Base-by-base conservation (phyloP, 1,284 basidiomycete species). In the Ustilago curta region DNA sequence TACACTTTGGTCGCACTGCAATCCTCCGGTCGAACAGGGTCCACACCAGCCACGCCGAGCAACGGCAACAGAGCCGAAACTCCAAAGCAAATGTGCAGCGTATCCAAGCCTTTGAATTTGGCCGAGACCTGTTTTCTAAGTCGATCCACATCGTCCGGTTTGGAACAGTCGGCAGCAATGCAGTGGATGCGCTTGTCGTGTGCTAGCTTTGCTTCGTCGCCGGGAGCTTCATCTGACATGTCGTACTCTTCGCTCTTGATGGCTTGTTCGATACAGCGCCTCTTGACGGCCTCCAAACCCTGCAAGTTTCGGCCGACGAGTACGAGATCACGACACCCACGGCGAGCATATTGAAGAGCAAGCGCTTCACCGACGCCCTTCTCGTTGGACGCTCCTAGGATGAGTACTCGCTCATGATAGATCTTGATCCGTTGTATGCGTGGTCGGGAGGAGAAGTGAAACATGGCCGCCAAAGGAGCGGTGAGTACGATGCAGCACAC, bases 31-130 rank as follows among this genome's bases (percentile, higher is more conserved):
- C 83, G 83, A 14, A 86, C 77, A 23, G 86, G 85, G 50, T 89
- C 87, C 5, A 90, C 87, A 0, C 91, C 91, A 11, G 92, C 91
- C 5, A 93, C 86, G 16, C 90, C 89, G 79, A 95, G 88, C 18
- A 97, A 85, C 0, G 94, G 92, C 49, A 89, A 89, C 2, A 94
- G 88, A 2, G 93, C 91, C 1, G 93, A 93, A 0, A 95, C 92
- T 6, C 95, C 95, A 8, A 94, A 94, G 57, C 90, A 89, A 58
- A 97, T 90, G 48, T 94, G 87, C 4, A 96, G 83, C 0, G 94
- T 97, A 83, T 97, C 94, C 3, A 96, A 76, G 14, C 93, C 92
- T 4, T 86, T 87, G 91, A 93, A 93, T 76, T 87, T 85, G 60
- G 89, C 86, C 25, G 59, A 60, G 35, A 94, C 66, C 0, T 85